These are phyloP conservation scores for Hyaloperonospora arabidopsidis DNA, from an alignment of 352 stramenopile genomes.

Conservation along the genomic window DNA sequence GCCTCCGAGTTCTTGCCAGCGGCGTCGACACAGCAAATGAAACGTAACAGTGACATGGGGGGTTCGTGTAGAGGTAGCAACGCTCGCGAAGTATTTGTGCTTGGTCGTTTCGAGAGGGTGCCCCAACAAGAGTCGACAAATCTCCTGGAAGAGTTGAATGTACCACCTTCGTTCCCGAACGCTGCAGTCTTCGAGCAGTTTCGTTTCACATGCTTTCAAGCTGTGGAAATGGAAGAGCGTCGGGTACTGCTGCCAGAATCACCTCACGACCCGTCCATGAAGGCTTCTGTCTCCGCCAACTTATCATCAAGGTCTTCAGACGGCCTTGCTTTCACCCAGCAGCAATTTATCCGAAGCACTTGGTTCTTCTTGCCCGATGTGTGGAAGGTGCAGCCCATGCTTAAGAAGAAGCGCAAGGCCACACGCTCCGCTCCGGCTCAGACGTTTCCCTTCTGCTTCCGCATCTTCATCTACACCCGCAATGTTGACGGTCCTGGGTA, in stretches of 20 bases:
- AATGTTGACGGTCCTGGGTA: conserved; percentile 22
- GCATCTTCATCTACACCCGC: conserved; percentile 61
- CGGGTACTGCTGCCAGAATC: conserved; percentile 29
- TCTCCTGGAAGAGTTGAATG: conserved; percentile 33
- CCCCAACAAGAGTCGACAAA: conserved; percentile 53
- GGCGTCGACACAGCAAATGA: conserved; percentile 44
- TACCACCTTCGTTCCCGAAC: conserved; percentile 37
- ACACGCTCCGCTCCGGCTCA: conserved; percentile 72
- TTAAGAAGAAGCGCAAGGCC: conserved; percentile 86
- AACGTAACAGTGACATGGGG: conserved; percentile 39
- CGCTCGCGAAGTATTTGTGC: conserved; percentile 55
- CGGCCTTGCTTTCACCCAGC: not conserved
- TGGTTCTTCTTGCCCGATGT: conserved; percentile 85
- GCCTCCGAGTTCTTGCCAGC: conserved; percentile 21
- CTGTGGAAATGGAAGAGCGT: conserved; percentile 72
- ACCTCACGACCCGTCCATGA: conserved; percentile 2
- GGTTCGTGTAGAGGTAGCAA: conserved; percentile 34
- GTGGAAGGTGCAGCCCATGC: conserved; percentile 83
- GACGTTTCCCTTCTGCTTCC: conserved; percentile 84
- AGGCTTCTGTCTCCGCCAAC: conserved; percentile 1
- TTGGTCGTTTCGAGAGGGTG: conserved; percentile 75
- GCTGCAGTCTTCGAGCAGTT: conserved; percentile 61
- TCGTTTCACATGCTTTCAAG: conserved; percentile 73
- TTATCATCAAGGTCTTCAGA: conserved; percentile 1
- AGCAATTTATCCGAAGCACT: conserved; percentile 45